Conservation (phyloP, 2,329 filamentous ascomycete genomes). For the Claviceps sp. region DNA sequence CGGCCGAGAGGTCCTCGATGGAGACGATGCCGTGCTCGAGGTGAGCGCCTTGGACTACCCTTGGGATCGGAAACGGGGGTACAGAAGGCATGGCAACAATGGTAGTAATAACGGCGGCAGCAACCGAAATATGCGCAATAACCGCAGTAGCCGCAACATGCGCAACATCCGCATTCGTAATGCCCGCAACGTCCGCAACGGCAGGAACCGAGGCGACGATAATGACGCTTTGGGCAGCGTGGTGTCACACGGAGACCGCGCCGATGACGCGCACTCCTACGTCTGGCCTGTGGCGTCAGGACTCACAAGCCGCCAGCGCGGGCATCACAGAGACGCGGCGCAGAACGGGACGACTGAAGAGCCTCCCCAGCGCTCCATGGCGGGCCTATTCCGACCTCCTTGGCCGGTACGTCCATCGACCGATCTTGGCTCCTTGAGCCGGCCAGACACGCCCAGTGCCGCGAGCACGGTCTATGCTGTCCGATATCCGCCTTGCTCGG, state of each 20-base stretch:
- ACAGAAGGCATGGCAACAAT: slow-evolving; percentile 21
- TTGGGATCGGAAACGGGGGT: slow-evolving; percentile 29
- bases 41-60: slow-evolving; percentile 36
- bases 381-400: slow-evolving; percentile 33
- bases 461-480: slow-evolving; percentile 52
- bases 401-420: slow-evolving; percentile 44
- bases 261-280: slow-evolving; percentile 7
- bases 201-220: not conserved
- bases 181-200: not conserved
- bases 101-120: slow-evolving; percentile 10
- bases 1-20: slow-evolving; percentile 82
- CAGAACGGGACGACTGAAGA: slow-evolving; percentile 12
- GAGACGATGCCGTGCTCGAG: slow-evolving; percentile 86
- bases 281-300: slow-evolving; percentile 17
- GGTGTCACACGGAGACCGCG: not conserved
- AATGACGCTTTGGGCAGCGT: not conserved
- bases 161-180: slow-evolving; percentile 13
- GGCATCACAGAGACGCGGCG: slow-evolving; percentile 7
- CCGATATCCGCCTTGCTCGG: slow-evolving; percentile 45
- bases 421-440: slow-evolving; percentile 42
- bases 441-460: slow-evolving; percentile 49
- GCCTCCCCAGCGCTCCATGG: slow-evolving; percentile 16
- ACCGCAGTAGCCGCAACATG: slow-evolving; percentile 8
- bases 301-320: slow-evolving; percentile 15
- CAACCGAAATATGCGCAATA: slow-evolving; percentile 12